These are phyloP conservation scores for Aspergillus floridensis DNA, from an alignment of 2,329 filamentous ascomycete species.

Conservation along the genomic window DNA sequence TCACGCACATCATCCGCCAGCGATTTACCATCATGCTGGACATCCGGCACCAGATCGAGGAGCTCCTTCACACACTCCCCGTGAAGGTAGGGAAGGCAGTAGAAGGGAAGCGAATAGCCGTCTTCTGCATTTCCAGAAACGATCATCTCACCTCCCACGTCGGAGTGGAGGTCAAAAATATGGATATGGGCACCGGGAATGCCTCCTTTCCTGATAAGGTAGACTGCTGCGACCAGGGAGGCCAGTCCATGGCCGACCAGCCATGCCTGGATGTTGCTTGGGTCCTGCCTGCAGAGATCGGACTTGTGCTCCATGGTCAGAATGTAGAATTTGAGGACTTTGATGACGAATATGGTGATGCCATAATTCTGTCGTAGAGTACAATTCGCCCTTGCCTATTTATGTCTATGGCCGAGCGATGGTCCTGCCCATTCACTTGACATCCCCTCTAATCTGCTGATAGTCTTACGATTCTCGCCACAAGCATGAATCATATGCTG, in stretches of 20 bases:
- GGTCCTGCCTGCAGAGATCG: background rate
- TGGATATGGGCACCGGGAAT: conserved; percentile 34
- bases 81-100: conserved; percentile 33
- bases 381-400: no score
- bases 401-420: no score
- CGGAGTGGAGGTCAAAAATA: conserved; percentile 32
- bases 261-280: conserved; percentile 24
- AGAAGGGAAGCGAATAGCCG: conserved; percentile 34
- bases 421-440: no score
- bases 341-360: no score
- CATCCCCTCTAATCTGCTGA: no score
- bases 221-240: conserved; percentile 36
- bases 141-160: conserved; percentile 32
- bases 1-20: conserved; percentile 3
- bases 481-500: no score
- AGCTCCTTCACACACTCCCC: conserved; percentile 34
- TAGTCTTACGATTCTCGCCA: no score
- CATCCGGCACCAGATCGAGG: conserved; percentile 29
- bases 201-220: conserved; percentile 34
- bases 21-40: background rate
- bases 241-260: conserved; percentile 39
- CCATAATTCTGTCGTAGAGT: no score
- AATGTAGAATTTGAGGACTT: no score
- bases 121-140: conserved; percentile 27
- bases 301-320: no score